phyloP scores from a whole-genome alignment of 352 stramenopile species.

The Phytophthora megakarya region DNA sequence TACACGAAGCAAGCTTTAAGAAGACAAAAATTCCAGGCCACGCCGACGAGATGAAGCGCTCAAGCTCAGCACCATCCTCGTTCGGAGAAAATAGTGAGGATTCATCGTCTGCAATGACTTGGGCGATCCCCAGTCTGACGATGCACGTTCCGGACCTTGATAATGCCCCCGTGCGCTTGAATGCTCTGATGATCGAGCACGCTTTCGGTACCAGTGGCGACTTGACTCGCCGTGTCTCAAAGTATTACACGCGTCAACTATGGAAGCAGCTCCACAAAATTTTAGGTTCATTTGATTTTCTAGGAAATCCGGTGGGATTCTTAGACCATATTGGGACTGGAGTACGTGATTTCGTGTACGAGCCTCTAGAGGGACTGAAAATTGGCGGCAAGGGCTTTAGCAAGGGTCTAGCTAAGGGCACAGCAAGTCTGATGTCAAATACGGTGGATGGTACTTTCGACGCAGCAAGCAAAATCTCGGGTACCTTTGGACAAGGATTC shows the following conservation, averaged over 20 bases:
- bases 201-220: constrained; percentile 89
- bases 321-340: constrained; percentile 95
- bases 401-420: constrained; percentile 86
- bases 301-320: constrained; percentile 88
- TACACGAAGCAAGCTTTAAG: constrained; percentile 67
- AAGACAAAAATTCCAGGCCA: constrained; percentile 36
- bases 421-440: constrained; percentile 86
- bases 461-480: constrained; percentile 87
- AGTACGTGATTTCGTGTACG: constrained; percentile 96
- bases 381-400: constrained; percentile 87
- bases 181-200: constrained; percentile 89
- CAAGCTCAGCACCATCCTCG: constrained; percentile 26
- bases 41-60: constrained; percentile 39
- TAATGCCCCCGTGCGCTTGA: constrained; percentile 86
- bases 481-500: constrained; percentile 87
- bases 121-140: constrained; percentile 84
- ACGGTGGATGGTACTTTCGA: constrained; percentile 89
- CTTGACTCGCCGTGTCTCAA: constrained; percentile 80
- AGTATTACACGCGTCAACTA: constrained; percentile 89
- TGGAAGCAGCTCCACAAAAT: constrained; percentile 92
- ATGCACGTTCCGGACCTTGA: constrained; percentile 91
- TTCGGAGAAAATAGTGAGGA: constrained; percentile 41
- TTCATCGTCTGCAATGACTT: constrained; percentile 55
- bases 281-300: constrained; percentile 87
- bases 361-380: constrained; percentile 93